Conservation (phyloP, 768 basidiomycete genomes). For the Ramaria sp. region DNA sequence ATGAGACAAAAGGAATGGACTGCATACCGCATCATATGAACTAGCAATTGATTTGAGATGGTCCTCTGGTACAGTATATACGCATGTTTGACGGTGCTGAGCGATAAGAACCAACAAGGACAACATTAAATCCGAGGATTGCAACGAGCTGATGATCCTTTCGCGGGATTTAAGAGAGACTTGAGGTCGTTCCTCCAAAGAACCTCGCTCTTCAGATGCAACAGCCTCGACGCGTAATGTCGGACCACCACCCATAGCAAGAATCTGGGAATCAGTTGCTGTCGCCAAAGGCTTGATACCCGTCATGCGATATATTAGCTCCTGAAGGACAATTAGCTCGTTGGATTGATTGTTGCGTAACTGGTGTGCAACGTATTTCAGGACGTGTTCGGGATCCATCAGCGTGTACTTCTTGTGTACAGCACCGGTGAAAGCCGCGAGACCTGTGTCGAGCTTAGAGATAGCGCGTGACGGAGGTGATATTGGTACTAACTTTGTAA, state of each 20-base stretch:
- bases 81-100: constrained; percentile 80
- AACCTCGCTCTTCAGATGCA: constrained; percentile 68
- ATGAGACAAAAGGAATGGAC: constrained; percentile 10
- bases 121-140: constrained; percentile 49
- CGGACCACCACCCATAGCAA: constrained; percentile 86
- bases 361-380: constrained; percentile 89
- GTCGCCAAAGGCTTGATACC: constrained; percentile 87
- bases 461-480: neutral
- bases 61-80: constrained; percentile 61
- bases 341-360: constrained; percentile 72
- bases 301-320: constrained; percentile 92
- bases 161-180: constrained; percentile 4
- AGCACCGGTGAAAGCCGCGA: constrained; percentile 89
- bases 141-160: constrained; percentile 5
- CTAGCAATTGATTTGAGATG: constrained; percentile 81
- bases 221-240: constrained; percentile 80
- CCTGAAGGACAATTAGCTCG: constrained; percentile 85
- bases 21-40: constrained; percentile 79
- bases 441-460: constrained; percentile 36
- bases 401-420: constrained; percentile 68
- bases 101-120: constrained; percentile 89
- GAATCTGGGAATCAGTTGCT: constrained; percentile 78
- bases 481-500: constrained; percentile 50
- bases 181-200: constrained; percentile 24
- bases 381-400: constrained; percentile 66